Conservation (phyloP, 2,329 filamentous ascomycete genomes). For the Venturia aucupariae region DNA sequence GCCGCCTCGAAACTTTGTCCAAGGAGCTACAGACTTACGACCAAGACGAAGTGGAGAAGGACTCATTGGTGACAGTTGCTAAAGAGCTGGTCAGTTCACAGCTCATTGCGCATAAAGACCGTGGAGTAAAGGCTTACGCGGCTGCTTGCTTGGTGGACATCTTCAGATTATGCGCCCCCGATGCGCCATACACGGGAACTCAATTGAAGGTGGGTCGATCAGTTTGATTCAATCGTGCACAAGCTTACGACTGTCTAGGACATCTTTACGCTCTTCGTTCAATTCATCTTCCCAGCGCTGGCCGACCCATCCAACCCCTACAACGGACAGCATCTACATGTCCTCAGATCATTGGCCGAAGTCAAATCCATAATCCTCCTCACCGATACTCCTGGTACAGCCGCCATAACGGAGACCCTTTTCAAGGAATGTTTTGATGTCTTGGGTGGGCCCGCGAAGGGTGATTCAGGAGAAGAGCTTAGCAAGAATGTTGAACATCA, state of each 20-base stretch:
- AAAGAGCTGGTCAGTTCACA: conserved; percentile 76
- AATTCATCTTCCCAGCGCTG: conserved; percentile 72
- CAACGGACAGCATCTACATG: conserved; percentile 86
- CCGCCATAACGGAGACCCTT: conserved; percentile 67
- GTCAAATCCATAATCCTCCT: conserved; percentile 92
- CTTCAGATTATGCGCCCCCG: conserved; percentile 81
- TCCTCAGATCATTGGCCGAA: conserved; percentile 78
- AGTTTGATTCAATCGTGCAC: not conserved
- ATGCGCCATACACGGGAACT: conserved; percentile 83
- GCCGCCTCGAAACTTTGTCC: conserved; percentile 69
- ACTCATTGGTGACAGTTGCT: conserved; percentile 76
- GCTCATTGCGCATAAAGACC: conserved; percentile 83
- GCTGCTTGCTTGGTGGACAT: conserved; percentile 89
- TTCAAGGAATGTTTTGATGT: conserved; percentile 91
- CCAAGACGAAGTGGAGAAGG: conserved; percentile 73
- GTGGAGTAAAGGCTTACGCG: conserved; percentile 81
- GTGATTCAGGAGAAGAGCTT: conserved; percentile 67
- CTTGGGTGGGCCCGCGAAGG: conserved; percentile 67
- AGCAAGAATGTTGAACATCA: conserved; percentile 91
- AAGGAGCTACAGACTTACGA: conserved; percentile 79
- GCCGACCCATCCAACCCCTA: conserved; percentile 82
- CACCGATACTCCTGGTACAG: conserved; percentile 74
- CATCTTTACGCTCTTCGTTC: conserved; percentile 85
- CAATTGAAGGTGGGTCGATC: conserved; percentile 67
- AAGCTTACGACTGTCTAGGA: conserved; percentile 46